Base-by-base conservation (phyloP, 805 yeast genomes). In the Middelhovenomyces tepae region DNA sequence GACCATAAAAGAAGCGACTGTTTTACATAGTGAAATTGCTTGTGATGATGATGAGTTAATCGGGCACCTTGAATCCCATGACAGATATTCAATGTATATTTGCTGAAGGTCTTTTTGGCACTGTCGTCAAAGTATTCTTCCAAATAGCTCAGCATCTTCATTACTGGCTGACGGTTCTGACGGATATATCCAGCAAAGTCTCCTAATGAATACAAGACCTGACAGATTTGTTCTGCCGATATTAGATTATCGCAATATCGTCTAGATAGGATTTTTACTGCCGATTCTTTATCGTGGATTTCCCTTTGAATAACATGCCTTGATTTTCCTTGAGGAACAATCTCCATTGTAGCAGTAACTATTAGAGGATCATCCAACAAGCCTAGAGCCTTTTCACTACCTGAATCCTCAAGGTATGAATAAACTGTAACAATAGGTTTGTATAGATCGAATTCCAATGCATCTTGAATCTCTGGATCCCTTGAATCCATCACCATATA, bases 401-500 rank as follows among this genome's bases (percentile, higher is more conserved):
- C 56, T 3, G 59, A 58, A 2, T 69, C 57, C 11, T 58, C 56
- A 22, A 80, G 54, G 35, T 60, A 69, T 2, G 62, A 42, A 28
- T 67, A 50, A 1, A 81, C 79, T 0, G 89, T 81, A 38, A 68
- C 64, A 34, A 82, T 69, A 0, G 91, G 89, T 47, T 71, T 75
- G 57, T 75, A 78, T 2, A 81, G 58, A 53, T 81, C 84, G 53
- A 81, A 82, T 40, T 77, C 89, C 77, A 81, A 69, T 32, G 74
- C 75, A 10, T 69, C 73, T 43, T 68, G 71, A 38, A 81, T 71
- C 44, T 80, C 85, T 0, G 85, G 80, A 18, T 78, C 56, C 29
- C 82, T 60, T 2, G 91, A 81, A 54, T 81, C 93, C 91, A 82
- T 81, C 22, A 80, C 75, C 81, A 81, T 82, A 54, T 81, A 81